Evolutionary conservation across 1,284 basidiomycete genomes (phyloP), one percentile per base, ranked within the genome.

Genomic region (Marasmius tenuissimus): DNA sequence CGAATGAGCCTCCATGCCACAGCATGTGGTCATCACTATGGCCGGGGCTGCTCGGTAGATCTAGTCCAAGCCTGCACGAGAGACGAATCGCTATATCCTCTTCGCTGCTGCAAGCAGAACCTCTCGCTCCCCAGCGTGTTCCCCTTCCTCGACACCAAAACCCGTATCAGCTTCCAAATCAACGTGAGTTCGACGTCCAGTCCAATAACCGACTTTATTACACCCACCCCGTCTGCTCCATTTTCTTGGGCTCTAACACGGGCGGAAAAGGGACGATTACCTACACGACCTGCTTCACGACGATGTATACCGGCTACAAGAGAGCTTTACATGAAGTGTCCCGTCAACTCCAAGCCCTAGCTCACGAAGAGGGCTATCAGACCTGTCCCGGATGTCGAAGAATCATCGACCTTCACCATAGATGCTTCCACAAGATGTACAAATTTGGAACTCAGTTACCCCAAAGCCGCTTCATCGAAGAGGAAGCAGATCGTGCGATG

Each of bases 361-460:
- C 81, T 0, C 68, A 72, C 12, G 60, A 72, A 49, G 57, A 77
- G 54, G 76, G 78, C 11, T 83, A 81, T 81, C 79, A 82, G 67
- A 81, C 81, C 1, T 84, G 81, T 66, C 81, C 81, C 1, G 74
- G 73, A 5, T 84, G 82, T 65, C 60, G 71, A 0, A 68, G 71
- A 27, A 73, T 83, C 59, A 75, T 84, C 50, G 81, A 83, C 65
- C 72, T 82, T 3, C 66, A 72, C 20, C 63, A 73, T n/a, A 81
- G 82, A 7, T 83, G 81, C 62, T 81, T 76, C 68, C 82, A 83
- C 62, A 83, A 83, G 73, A 82, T 79, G 1, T 84, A 81, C 61
- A 72, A 74, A 10, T 83, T 81, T 68, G 72, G 76, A 7, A 71
- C 75, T 2, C 63, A 83, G 64, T 83, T 83, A n/a, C n/a, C n/a